These are phyloP conservation scores for Persicaria tinctoria DNA, from an alignment of 148 eudicot genomes.

Conservation along the genomic window DNA sequence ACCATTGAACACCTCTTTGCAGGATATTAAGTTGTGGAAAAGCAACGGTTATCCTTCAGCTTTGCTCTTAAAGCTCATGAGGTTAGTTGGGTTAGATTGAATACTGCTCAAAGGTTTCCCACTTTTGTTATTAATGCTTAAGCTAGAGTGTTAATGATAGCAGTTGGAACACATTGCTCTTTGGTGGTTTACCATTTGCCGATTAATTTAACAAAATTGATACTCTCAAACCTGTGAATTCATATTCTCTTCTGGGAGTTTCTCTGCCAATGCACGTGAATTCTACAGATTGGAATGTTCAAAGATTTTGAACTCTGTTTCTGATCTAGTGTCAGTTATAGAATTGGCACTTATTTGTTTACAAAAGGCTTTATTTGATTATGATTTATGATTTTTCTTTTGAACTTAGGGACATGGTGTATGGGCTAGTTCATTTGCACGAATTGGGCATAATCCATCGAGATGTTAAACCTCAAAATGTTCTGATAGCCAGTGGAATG, in stretches of 20 bases:
- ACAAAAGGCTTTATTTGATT: background rate
- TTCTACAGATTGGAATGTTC: background rate
- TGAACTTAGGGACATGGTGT: constrained; percentile 68
- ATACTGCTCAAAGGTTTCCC: constrained; percentile 5
- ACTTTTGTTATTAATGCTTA: background rate
- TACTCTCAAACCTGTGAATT: background rate
- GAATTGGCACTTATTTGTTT: background rate
- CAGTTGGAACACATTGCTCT: background rate
- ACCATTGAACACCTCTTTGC: background rate
- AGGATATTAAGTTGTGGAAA: constrained; percentile 57
- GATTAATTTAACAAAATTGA: background rate
- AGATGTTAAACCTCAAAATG: constrained; percentile 90
- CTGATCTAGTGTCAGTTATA: background rate
- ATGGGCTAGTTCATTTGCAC: constrained; percentile 84
- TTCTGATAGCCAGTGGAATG: constrained; percentile 65
- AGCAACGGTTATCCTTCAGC: constrained; percentile 76
- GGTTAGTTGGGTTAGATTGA: constrained; percentile 34
- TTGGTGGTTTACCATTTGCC: background rate
- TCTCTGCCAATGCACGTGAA: background rate
- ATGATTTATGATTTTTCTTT: background rate
- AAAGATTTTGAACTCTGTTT: background rate
- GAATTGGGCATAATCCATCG: constrained; percentile 87
- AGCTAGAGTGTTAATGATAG: background rate
- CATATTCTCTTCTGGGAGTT: background rate
- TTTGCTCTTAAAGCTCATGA: constrained; percentile 70